Base-by-base conservation (phyloP, 2,329 filamentous ascomycete genomes). In the Macrophomina phaseolina region DNA sequence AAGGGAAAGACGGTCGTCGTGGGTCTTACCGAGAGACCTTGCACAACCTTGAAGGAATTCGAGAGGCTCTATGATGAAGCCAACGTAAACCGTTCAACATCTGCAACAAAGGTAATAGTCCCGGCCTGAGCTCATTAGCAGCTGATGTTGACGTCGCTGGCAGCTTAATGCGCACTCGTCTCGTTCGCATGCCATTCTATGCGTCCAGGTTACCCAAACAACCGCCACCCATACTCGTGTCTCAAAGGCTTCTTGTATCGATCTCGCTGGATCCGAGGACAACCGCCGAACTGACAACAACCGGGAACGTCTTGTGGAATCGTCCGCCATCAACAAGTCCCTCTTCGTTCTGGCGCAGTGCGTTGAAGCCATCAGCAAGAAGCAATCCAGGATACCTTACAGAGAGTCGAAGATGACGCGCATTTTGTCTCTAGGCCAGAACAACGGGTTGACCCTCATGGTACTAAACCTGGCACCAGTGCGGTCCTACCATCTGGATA, bases 381-480 rank as follows among this genome's bases (percentile, higher is more conserved):
- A 89, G 73, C 86, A 89, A 68, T 78, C 80, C 72, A 88, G 94
- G 40, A 94, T 98, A 73, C 94, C 95, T 0, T 98, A 97, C 77
- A 87, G 94, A 66, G 94, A 97, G 77, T 95, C 91, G 64, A 97
- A 98, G 83, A 97, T 98, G 94, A 98, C 95, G 0, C 87, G 94
- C 55, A 97, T 98, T 65, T 81, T 98, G 32, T 94, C 91, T 0
- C 81, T 98, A 8, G 94, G 94, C 2, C 94, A 97, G 81, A 97
- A 98, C 81, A 93, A 97, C 70, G 94, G 95, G 61, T 88, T 97
- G 71, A 97, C 94, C 0, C 87, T 98, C 75, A 98, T 98, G 95
- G 95, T 98, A 67, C 84, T 98, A 45, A 98, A 98, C 74, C 86
- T 98, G 2, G 92, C 94, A 0, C 94, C 95, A 0, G 85, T 96